Evolutionary conservation across 2,329 filamentous ascomycete genomes (phyloP).

Genomic region (Arthrobotrys iridis): DNA sequence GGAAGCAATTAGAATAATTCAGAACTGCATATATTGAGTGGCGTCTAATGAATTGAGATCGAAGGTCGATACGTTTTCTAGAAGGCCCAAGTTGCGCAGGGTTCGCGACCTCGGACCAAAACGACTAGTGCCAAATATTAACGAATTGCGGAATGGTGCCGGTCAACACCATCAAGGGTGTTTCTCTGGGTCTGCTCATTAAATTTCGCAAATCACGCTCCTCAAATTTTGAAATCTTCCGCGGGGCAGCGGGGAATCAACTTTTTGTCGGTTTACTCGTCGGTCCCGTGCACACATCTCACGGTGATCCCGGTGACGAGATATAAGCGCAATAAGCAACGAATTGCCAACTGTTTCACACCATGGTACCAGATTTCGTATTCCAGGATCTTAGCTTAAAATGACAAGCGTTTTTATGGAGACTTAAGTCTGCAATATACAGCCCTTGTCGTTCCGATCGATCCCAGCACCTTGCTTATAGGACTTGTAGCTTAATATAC

Average conservation of each 20-base stretch:
- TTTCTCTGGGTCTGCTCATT: neutral
- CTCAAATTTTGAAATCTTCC: neutral
- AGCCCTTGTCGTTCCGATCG: slow-evolving; percentile 15
- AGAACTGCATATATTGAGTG: slow-evolving; percentile 14
- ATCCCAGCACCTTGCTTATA: slow-evolving; percentile 29
- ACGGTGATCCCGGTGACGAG: too few relatives aligned
- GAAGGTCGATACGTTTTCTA: slow-evolving; percentile 5
- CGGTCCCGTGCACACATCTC: too few relatives aligned
- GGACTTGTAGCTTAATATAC: neutral
- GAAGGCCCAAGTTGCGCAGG: slow-evolving; percentile 2
- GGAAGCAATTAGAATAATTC: neutral
- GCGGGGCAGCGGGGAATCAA: neutral
- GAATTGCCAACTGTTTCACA: too few relatives aligned
- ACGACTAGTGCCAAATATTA: neutral
- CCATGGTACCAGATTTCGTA: too few relatives aligned
- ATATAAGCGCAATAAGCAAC: too few relatives aligned
- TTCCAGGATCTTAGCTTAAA: too few relatives aligned
- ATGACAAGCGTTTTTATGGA: neutral
- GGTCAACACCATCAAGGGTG: neutral
- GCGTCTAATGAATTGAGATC: neutral
- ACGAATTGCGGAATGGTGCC: neutral
- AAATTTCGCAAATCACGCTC: neutral
- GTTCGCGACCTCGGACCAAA: too few relatives aligned
- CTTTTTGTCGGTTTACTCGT: neutral
- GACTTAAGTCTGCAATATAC: neutral